Percentiles rank a stretch among this genome's conserved stretches.
Evolutionary conservation across 495 filamentous ascomycete species (phyloP).

Genomic region (Aspergillus egyptiacus): DNA sequence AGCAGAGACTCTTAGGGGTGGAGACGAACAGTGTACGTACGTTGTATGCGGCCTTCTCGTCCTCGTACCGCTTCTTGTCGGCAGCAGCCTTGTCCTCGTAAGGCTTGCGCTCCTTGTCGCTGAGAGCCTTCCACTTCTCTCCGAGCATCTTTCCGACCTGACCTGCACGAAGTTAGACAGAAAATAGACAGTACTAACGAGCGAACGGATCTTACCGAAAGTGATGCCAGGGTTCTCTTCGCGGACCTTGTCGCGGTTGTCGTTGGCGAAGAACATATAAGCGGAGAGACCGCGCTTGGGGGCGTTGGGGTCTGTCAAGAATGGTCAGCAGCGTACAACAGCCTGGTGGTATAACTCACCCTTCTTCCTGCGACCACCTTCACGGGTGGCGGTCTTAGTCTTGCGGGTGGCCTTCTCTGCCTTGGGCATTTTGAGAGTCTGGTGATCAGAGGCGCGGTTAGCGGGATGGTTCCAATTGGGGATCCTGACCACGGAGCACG

Average conservation of each 20-base stretch:
- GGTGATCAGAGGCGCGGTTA: conserved; percentile 13
- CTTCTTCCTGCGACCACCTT: conserved; percentile 69
- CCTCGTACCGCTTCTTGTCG: conserved; percentile 98
- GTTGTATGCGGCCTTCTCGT: conserved; percentile 90
- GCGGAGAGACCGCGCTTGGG: conserved; percentile 98
- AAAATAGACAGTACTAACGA: not conserved
- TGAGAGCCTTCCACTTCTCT: conserved; percentile 95
- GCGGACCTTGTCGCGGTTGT: conserved; percentile 95
- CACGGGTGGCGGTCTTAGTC: conserved; percentile 42
- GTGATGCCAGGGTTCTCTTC: conserved; percentile 97
- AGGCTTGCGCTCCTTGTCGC: conserved; percentile 78
- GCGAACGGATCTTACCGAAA: conserved; percentile 61
- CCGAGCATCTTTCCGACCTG: conserved; percentile 97
- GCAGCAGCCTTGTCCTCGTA: conserved; percentile 93
- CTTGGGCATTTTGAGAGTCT: conserved; percentile 63
- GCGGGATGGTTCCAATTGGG: not conserved
- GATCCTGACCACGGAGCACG: not conserved
- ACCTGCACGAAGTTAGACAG: conserved; percentile 45
- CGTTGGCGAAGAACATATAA: conserved; percentile 99
- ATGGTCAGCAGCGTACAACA: conserved; percentile 6
- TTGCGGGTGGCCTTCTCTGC: conserved; percentile 54
- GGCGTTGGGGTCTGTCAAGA: conserved; percentile 78
- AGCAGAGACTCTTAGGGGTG: not conserved
- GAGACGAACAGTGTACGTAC: conserved; percentile 42
- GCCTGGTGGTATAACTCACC: conserved; percentile 44